phyloP scores from a whole-genome alignment of 2,329 filamentous ascomycete species.

The Fusarium sp. region DNA sequence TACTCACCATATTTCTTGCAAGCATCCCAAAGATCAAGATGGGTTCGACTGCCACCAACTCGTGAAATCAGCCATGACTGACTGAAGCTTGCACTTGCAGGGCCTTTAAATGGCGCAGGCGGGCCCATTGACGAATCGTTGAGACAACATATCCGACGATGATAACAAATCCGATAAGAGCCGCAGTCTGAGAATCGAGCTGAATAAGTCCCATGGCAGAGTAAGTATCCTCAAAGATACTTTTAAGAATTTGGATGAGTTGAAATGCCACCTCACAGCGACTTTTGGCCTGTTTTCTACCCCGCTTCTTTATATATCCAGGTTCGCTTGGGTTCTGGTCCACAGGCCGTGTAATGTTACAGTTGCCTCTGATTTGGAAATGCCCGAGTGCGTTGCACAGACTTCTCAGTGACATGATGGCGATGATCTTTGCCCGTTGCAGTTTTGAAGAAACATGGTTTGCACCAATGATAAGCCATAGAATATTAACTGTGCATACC shows the following conservation, averaged over 20 bases:
- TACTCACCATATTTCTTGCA: neutral
- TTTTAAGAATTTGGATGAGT: accelerated
- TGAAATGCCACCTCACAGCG: no score
- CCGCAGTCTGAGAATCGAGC: neutral
- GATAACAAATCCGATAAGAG: accelerated
- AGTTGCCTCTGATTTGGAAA: neutral
- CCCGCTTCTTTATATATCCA: neutral
- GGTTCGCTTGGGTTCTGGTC: neutral
- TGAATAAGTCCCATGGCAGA: accelerated
- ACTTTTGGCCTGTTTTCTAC: neutral
- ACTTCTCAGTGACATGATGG: neutral
- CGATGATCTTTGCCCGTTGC: neutral
- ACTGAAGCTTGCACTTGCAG: neutral
- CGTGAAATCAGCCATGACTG: neutral
- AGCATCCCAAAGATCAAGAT: neutral
- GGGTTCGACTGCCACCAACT: neutral
- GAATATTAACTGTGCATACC: neutral
- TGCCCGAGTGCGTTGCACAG: neutral
- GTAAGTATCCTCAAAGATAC: neutral
- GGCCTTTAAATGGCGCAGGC: neutral
- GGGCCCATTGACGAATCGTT: neutral
- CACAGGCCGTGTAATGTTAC: neutral
- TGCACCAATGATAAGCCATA: neutral
- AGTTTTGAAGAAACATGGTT: neutral
- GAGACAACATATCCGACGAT: neutral